Evolutionary conservation across 768 basidiomycete species (phyloP).

Genomic region (Agaricus sinodeliciosus): DNA sequence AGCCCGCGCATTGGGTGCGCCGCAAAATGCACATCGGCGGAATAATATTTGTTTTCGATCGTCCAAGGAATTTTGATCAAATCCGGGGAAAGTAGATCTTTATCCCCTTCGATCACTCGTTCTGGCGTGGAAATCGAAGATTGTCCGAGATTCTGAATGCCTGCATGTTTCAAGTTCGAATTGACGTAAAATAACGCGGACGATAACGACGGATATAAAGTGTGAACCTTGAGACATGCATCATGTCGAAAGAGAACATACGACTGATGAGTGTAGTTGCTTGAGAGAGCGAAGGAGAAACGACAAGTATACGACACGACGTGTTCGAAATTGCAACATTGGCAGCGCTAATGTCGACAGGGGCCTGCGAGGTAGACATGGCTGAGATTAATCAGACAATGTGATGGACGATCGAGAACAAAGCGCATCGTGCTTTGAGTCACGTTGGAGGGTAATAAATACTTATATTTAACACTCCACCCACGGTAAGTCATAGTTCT

Average conservation of each 20-base stretch:
- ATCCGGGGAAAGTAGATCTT: slow-evolving; percentile 6
- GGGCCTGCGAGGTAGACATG: slow-evolving; percentile 1
- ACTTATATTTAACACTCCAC: not conserved
- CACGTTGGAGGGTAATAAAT: slow-evolving; percentile 1
- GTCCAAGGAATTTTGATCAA: slow-evolving; percentile 55
- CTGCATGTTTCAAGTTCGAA: slow-evolving; percentile 1
- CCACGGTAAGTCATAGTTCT: not conserved
- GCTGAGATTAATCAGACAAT: not conserved
- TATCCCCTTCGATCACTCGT: slow-evolving; percentile 1
- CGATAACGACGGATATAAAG: slow-evolving; percentile 8
- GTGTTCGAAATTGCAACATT: slow-evolving; percentile 15
- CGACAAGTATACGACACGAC: slow-evolving; percentile 27
- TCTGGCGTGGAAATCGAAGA: slow-evolving; percentile 12
- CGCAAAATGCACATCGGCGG: slow-evolving; percentile 67
- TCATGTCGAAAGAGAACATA: slow-evolving; percentile 15
- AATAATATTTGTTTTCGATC: slow-evolving; percentile 77
- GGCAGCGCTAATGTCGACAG: not conserved
- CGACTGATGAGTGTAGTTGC: slow-evolving; percentile 24
- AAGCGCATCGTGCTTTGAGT: not conserved
- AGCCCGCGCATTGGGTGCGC: slow-evolving; percentile 40
- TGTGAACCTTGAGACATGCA: slow-evolving; percentile 3
- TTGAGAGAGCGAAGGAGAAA: slow-evolving; percentile 22
- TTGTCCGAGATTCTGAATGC: slow-evolving; percentile 8
- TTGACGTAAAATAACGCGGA: not conserved
- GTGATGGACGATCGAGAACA: not conserved